These are phyloP conservation scores for Schrenkiella parvula DNA, from an alignment of 345 rosid species.

Conservation along the genomic window DNA sequence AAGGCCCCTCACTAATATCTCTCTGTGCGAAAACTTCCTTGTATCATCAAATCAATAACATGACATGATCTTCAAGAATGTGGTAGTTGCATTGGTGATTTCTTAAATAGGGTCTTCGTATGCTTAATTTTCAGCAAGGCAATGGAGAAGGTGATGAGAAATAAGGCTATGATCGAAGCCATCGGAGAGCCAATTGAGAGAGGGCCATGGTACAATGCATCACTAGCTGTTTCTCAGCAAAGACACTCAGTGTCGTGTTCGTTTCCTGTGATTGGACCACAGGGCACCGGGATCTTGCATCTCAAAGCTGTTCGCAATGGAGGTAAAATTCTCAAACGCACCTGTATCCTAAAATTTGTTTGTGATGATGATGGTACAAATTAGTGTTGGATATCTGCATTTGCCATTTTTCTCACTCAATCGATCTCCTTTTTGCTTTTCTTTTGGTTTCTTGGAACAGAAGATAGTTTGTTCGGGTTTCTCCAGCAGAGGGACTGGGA, in stretches of 20 bases:
- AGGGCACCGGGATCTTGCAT: conserved; percentile 56
- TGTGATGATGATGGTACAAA: background rate
- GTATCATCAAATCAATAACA: background rate
- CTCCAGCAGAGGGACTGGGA: conserved; percentile 70
- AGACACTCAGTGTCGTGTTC: conserved; percentile 91
- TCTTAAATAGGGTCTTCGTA: background rate
- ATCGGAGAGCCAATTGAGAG: conserved; percentile 85
- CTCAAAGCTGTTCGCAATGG: conserved; percentile 80
- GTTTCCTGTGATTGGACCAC: conserved; percentile 62
- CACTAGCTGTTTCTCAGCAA: conserved; percentile 88
- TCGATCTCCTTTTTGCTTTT: background rate
- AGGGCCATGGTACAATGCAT: conserved; percentile 97
- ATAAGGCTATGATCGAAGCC: conserved; percentile 64
- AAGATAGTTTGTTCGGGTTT: conserved; percentile 41
- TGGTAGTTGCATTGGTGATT: conserved; percentile 3
- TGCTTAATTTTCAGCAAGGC: conserved; percentile 62
- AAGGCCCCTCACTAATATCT: background rate
- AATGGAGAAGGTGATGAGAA: conserved; percentile 73
- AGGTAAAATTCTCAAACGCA: conserved; percentile 37
- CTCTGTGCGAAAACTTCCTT: background rate
- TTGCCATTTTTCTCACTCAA: background rate
- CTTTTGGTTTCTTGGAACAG: conserved; percentile 20
- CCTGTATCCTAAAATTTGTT: background rate
- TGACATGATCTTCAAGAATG: conserved; percentile 10
- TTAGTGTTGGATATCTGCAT: background rate